Evolutionary conservation across 192 early-diverging fungal species (phyloP).

Genomic region (Umbelopsis sp.): DNA sequence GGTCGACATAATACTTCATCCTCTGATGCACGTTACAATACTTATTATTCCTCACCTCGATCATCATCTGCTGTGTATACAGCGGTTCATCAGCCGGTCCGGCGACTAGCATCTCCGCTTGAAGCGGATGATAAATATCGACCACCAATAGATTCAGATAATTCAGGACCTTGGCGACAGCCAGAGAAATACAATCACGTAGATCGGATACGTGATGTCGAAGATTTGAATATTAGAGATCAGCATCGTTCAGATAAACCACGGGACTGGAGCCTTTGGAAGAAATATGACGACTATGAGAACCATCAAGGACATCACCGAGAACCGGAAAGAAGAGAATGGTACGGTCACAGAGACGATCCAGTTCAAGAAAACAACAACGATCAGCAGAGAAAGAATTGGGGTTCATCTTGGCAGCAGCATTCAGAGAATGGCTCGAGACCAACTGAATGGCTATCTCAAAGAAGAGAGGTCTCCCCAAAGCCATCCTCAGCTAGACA

Average conservation of each 20-base stretch:
- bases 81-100: not conserved
- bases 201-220: not conserved
- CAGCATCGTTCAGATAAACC: not conserved
- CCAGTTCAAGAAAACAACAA: not conserved
- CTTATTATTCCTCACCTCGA: not conserved
- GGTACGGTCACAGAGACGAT: not conserved
- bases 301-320: conserved; percentile 2
- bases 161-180: conserved; percentile 6
- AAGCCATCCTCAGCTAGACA: not conserved
- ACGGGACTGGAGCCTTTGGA: conserved; percentile 15
- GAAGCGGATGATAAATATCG: conserved; percentile 15
- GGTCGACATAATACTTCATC: not conserved
- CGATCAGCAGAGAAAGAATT: not conserved
- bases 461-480: not conserved
- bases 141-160: conserved; percentile 13
- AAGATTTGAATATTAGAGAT: conserved; percentile 15
- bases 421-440: not conserved
- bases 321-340: conserved; percentile 3
- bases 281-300: conserved; percentile 12
- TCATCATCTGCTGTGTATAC: not conserved
- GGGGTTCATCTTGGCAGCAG: not conserved
- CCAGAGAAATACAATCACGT: conserved; percentile 3
- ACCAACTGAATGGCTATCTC: conserved; percentile 10
- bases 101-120: conserved; percentile 8
- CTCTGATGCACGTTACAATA: not conserved